A percentile compares a stretch with the other conserved stretches of the same genome.
These are phyloP conservation scores for Eremochloa ophiuroides DNA, from an alignment of 176 grass and related monocot genomes.

Conservation along the genomic window DNA sequence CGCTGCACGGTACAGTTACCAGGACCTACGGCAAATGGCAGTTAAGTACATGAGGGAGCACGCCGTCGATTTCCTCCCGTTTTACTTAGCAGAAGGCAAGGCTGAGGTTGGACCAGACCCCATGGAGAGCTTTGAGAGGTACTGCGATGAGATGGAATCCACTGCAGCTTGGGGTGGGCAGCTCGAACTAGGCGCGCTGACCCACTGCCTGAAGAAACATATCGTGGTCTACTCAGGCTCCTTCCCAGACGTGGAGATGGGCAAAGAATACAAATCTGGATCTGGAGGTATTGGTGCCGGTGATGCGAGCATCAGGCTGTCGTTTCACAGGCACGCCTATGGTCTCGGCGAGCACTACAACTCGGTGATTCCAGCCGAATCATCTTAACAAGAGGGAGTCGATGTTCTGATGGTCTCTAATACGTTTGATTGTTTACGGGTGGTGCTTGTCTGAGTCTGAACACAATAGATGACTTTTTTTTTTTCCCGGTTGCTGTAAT, in stretches of 20 bases:
- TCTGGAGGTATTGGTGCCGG: not conserved
- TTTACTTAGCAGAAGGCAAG: slow-evolving; percentile 87
- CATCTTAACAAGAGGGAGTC: slow-evolving; percentile 1
- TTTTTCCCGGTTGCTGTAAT: not conserved
- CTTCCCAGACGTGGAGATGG: slow-evolving; percentile 97
- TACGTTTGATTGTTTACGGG: slow-evolving; percentile 14
- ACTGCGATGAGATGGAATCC: slow-evolving; percentile 68
- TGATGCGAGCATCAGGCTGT: slow-evolving; percentile 60
- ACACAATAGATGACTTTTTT: not conserved
- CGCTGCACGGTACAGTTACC: slow-evolving; percentile 46
- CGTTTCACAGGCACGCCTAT: slow-evolving; percentile 89
- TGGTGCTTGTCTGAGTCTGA: slow-evolving; percentile 3
- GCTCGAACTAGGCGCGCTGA: slow-evolving; percentile 82
- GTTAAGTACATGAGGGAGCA: slow-evolving; percentile 85
- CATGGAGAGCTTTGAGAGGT: slow-evolving; percentile 59
- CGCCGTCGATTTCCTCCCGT: slow-evolving; percentile 56
- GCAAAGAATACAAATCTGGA: slow-evolving; percentile 73
- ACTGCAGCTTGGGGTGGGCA: slow-evolving; percentile 93
- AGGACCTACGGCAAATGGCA: slow-evolving; percentile 71
- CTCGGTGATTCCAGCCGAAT: slow-evolving; percentile 53
- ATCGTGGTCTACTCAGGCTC: slow-evolving; percentile 85
- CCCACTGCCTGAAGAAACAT: slow-evolving; percentile 81
- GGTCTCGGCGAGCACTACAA: slow-evolving; percentile 98
- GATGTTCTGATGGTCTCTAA: not conserved
- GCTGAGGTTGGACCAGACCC: slow-evolving; percentile 44